These are phyloP conservation scores for Paraleonurus japonicus DNA, from an alignment of 257 asterid genomes.

Conservation along the genomic window DNA sequence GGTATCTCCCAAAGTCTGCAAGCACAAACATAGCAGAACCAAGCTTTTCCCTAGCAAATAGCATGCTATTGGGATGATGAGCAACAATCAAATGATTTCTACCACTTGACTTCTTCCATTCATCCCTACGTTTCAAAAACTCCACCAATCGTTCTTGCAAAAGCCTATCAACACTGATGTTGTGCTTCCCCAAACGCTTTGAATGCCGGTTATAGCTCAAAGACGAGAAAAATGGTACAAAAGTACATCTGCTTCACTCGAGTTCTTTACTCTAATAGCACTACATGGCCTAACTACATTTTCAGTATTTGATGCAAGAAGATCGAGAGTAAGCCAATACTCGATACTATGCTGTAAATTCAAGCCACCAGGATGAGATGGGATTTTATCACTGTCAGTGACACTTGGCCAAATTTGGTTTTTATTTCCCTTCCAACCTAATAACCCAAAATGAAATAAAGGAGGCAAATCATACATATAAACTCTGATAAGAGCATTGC, in stretches of 20 bases:
- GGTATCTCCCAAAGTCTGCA: conserved; percentile 78
- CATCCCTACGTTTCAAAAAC: conserved; percentile 51
- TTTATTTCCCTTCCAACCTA: conserved; percentile 51
- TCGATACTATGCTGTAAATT: conserved; percentile 73
- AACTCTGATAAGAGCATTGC: conserved; percentile 51
- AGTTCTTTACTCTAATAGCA: conserved; percentile 55
- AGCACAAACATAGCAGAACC: conserved; percentile 74
- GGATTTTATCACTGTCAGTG: conserved; percentile 31
- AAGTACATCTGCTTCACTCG: conserved; percentile 59
- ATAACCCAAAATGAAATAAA: conserved; percentile 70
- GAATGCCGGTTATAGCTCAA: conserved; percentile 75
- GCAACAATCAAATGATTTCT: conserved; percentile 69
- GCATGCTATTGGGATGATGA: conserved; percentile 82
- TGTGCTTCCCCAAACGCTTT: conserved; percentile 43
- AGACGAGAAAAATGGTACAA: conserved; percentile 77
- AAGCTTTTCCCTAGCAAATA: conserved; percentile 55
- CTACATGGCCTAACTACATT: conserved; percentile 56
- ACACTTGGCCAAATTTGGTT: conserved; percentile 66
- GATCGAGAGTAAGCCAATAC: conserved; percentile 83
- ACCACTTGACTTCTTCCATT: conserved; percentile 61
- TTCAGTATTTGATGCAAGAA: conserved; percentile 50
- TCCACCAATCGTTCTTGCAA: conserved; percentile 62
- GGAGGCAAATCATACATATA: conserved; percentile 82
- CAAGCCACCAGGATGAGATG: conserved; percentile 80
- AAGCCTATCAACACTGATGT: conserved; percentile 34